Percentiles rank a stretch among this genome's conserved stretches.
Evolutionary conservation across 306 rosid genomes (phyloP).

Genomic region (Ziziphus jujuba): DNA sequence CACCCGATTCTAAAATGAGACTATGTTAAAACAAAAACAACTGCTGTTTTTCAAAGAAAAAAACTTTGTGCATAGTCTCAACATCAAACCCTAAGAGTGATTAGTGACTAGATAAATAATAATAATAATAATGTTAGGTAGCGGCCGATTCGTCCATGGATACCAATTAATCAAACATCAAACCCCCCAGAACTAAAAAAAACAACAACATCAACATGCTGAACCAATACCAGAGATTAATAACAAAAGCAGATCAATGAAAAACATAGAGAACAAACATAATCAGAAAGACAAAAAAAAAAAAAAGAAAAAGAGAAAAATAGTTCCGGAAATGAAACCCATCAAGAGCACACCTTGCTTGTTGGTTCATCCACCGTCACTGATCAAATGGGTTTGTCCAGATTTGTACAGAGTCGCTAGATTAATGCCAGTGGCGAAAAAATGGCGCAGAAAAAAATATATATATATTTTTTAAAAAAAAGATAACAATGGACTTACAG

Average conservation of each 20-base stretch:
- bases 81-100: slow-evolving; percentile 37
- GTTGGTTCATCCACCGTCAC: slow-evolving; percentile 28
- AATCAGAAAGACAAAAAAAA: too few relatives aligned
- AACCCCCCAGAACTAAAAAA: slow-evolving; percentile 31
- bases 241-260: slow-evolving; percentile 39
- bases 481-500: slow-evolving; percentile 7
- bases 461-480: background rate
- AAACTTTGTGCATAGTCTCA: slow-evolving; percentile 10
- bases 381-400: slow-evolving; percentile 42
- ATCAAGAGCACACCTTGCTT: slow-evolving; percentile 44
- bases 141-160: slow-evolving; percentile 28
- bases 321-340: slow-evolving; percentile 33
- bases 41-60: slow-evolving; percentile 12
- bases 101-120: slow-evolving; percentile 17
- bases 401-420: slow-evolving; percentile 34
- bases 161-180: slow-evolving; percentile 40
- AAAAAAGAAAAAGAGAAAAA: slow-evolving; percentile 9
- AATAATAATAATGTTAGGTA: slow-evolving; percentile 15
- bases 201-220: slow-evolving; percentile 28
- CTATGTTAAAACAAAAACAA: slow-evolving; percentile 4
- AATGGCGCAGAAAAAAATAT: slow-evolving; percentile 15
- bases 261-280: background rate
- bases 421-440: slow-evolving; percentile 14
- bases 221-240: slow-evolving; percentile 29
- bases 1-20: slow-evolving; percentile 7